These are phyloP conservation scores for Epipyxis sp. DNA, from an alignment of 108 stramenopile genomes.

Conservation along the genomic window DNA sequence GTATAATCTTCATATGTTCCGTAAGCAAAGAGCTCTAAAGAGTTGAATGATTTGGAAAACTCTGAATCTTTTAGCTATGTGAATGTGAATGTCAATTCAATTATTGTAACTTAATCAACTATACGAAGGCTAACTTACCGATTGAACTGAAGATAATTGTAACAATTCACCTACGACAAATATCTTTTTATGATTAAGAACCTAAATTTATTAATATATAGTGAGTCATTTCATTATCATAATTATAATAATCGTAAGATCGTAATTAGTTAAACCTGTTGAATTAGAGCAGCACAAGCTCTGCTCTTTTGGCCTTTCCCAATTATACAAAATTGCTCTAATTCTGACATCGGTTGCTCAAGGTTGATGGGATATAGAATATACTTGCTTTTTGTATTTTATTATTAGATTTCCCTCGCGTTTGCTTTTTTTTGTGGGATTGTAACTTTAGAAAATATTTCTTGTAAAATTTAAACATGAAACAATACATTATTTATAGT, in stretches of 20 bases:
- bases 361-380: too few species aligned
- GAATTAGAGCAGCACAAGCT: conserved; percentile 55
- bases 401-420: too few species aligned
- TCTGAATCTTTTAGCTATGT: conserved; percentile 31
- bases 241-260: too few species aligned
- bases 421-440: too few species aligned
- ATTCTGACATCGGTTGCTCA: conserved; percentile 30
- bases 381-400: too few species aligned
- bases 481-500: too few species aligned
- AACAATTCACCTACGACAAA: conserved; percentile 60
- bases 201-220: background rate
- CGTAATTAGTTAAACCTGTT: conserved; percentile 34
- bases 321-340: conserved; percentile 57
- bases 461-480: too few species aligned
- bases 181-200: conserved; percentile 42
- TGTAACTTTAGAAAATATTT: too few species aligned
- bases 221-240: too few species aligned
- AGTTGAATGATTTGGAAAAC: conserved; percentile 30
- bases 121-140: conserved; percentile 43
- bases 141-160: conserved; percentile 50
- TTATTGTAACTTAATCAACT: too few species aligned
- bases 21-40: conserved; percentile 55
- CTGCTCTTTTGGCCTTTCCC: conserved; percentile 51
- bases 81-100: background rate
- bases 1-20: conserved; percentile 53